Base-by-base conservation (phyloP, 805 yeast genomes). In the Blastobotrys robertii region DNA sequence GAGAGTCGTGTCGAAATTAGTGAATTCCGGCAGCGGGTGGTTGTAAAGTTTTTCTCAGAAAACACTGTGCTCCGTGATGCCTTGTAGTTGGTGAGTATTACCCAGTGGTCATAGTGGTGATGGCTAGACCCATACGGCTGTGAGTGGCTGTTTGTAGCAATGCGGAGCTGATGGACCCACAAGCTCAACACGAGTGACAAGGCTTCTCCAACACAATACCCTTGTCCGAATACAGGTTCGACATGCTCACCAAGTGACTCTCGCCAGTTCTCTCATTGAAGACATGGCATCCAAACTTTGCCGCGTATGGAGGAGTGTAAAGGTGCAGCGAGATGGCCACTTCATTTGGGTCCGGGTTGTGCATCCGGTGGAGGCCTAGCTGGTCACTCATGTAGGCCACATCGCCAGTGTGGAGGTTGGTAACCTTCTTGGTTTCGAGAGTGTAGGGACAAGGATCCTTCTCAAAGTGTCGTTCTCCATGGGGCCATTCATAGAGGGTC, bases 301-400 rank as follows among this genome's bases (percentile, higher is more conserved):
- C 64, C 3, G 86, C 88, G 57, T 79, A 79, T 7, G 88, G 86
- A 5, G 88, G 87, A 5, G 87, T 79, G 62, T 81, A 81, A 42
- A 81, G 67, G 59, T 81, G 88, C 57, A 81, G 67, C 34, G 83
- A 73, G 11, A 81, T 75, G 9, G 84, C 76, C 15, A 65, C 59
- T 32, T 66, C 67, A 14, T 62, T 55, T 0, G 63, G 55, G 13
- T 41, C 40, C 5, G 69, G 70, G 56, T 81, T 81, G 34, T 67
- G 60, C 56, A 81, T 79, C 49, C 73, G 66, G 61, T 81, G 90
- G 44, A 78, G 64, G 1, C 88, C 90, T 38, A 81, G 69, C 28
- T 63, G 59, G 58, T 81, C 88, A 35, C 74, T 64, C 55, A 81
- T 81, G 62, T 81, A 80, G 2, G 81, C 74, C 12, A 79, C 84